These are phyloP conservation scores for Prosopis cineraria DNA, from an alignment of 306 rosid species.

Conservation along the genomic window DNA sequence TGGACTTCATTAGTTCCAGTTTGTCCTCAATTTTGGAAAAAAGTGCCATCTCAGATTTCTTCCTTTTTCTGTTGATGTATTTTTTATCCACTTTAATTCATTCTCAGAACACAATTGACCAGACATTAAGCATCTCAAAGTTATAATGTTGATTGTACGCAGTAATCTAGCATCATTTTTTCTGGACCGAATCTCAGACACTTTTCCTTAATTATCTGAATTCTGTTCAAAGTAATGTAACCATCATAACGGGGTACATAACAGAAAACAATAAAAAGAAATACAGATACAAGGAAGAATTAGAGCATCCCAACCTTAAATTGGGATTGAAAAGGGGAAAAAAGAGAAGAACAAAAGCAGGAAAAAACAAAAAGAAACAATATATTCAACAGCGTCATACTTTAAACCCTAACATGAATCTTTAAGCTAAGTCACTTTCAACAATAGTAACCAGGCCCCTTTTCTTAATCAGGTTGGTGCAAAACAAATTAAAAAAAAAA, in stretches of 20 bases:
- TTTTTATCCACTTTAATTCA: background rate
- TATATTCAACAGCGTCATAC: background rate
- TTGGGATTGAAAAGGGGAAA: conserved; percentile 3
- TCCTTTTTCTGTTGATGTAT: background rate
- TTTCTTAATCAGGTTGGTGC: background rate
- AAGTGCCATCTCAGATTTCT: background rate
- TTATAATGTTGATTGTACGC: background rate
- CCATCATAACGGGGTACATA: background rate
- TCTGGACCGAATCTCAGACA: background rate
- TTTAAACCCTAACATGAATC: background rate
- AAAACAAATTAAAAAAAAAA: background rate
- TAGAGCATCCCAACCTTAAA: background rate
- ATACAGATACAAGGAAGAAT: background rate
- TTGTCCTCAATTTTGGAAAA: background rate
- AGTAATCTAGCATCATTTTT: background rate
- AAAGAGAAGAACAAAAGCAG: background rate
- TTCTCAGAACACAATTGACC: background rate
- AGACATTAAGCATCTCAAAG: background rate
- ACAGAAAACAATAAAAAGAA: background rate
- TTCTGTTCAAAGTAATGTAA: background rate
- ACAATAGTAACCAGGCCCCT: background rate
- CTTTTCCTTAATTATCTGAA: conserved; percentile 4
- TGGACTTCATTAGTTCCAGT: background rate
- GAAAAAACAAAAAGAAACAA: background rate
- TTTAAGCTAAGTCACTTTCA: background rate